Evolutionary conservation across 805 yeast species (phyloP), one percentile per base, ranked within the genome.

Genomic region (Ogataea pilisensis): DNA sequence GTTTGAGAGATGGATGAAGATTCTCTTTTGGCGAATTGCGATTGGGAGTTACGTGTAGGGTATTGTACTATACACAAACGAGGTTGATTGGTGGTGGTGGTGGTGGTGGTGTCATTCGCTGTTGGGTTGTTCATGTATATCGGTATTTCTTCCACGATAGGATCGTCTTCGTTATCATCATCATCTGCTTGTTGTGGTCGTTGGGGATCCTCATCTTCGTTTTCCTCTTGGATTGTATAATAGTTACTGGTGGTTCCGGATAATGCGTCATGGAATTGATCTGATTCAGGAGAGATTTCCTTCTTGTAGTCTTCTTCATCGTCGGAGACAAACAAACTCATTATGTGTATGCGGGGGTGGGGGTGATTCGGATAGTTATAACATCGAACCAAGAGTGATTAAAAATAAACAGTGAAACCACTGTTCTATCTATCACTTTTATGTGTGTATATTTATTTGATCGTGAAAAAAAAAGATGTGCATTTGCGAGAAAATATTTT

Each of bases 91-190:
- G 64, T 63, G 33, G 37, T 46, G 40, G 25, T 48, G 35, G 16
- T 42, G 35, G 3, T 34, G 14, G 20, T 16, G 22, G 27, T 24
- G 38, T 18, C 14, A 30, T 19, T 30, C 33, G 11, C 32, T 16
- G 22, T 36, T 28, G 40, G 16, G 20, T 43, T 41, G 42, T 39
- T 41, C 17, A 42, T 36, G 31, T 43, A 45, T 16, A 85, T 64
- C 3, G 91, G 89, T 12, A 78, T 68, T 40, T 78, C 84, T 27
- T 69, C 60, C 1, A 82, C 67, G 1, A 85, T 70, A 5, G 85
- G 84, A 61, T 82, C 87, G 21, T 72, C 79, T 4, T 67, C 73
- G 22, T 64, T 69, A 3, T 54, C 51, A 9, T n/a, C n/a, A n/a
- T n/a, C n/a, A n/a, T n/a, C n/a, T n/a, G n/a, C n/a, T n/a, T n/a